Evolutionary conservation across 768 basidiomycete genomes (phyloP), one percentile per base, ranked within the genome.

Genomic region (Lactifluus pinguis): DNA sequence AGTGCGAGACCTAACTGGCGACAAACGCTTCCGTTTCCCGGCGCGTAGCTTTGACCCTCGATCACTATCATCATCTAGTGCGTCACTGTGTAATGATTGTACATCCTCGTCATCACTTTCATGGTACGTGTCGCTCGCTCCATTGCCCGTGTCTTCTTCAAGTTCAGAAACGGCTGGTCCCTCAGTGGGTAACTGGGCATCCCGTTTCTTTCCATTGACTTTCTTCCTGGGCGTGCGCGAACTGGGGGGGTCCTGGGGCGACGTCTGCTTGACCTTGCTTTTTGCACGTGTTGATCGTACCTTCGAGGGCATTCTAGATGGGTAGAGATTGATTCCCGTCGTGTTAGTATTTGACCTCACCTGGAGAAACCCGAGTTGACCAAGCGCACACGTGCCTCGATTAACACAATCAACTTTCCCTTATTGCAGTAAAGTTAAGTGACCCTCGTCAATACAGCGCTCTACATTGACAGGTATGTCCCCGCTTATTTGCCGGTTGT

Each of bases 41-140:
- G 15, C 36, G 44, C 6, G 47, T 50, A 65, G 66, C 32, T 61
- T 39, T 29, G 55, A 57, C 17, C 80, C 56, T 79, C 76, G 77
- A 81, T 81, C 44, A 83, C 66, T 57, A 10, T 72, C 72, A 0
- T 74, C 73, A 63, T 76, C 74, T 44, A 76, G 50, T 44, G 70
- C 69, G 50, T 76, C 75, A 58, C 75, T 75, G 59, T 74, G 63
- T 44, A 75, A 53, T 32, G 68, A 67, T 49, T 68, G 66, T 32
- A 59, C 62, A 29, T 71, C 73, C 39, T 66, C 66, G 25, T 66
- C 69, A 10, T 69, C 65, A 41, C 69, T 68, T 44, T 68, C 55
- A 32, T 68, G 65, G 50, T 61, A 58, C 14, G 11, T 14, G 11
- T 65, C 63, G 52, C 56, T 64, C 7, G 34, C 52, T 19, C n/a